Conservation (phyloP, 352 stramenopile genomes). For the Phytophthora pisi region DNA sequence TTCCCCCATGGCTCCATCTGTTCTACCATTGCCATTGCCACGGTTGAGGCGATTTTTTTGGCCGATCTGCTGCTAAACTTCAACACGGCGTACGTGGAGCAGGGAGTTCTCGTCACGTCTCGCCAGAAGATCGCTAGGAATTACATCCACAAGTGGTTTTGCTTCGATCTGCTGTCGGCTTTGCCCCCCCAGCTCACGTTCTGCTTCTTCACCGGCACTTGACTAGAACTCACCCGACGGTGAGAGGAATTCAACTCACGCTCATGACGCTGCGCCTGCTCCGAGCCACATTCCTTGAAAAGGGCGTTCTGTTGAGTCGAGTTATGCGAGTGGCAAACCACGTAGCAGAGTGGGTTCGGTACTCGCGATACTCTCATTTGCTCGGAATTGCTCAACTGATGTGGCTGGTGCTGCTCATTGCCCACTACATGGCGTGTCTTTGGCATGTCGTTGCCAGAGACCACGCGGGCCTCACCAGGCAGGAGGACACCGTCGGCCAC, state of each 20-base stretch:
- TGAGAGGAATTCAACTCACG: slow-evolving; percentile 2
- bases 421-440: slow-evolving; percentile 53
- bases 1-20: background rate
- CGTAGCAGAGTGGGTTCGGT: slow-evolving; percentile 30
- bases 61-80: slow-evolving; percentile 26
- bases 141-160: slow-evolving; percentile 12
- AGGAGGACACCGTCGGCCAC: background rate
- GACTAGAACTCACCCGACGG: background rate
- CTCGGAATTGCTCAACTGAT: slow-evolving; percentile 44
- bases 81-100: slow-evolving; percentile 21
- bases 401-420: slow-evolving; percentile 40
- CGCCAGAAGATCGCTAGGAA: slow-evolving; percentile 17
- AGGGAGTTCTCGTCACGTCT: slow-evolving; percentile 21
- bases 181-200: slow-evolving; percentile 9
- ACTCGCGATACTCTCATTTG: slow-evolving; percentile 38
- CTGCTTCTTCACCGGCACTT: background rate
- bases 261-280: slow-evolving; percentile 29
- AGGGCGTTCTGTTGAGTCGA: slow-evolving; percentile 12
- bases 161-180: slow-evolving; percentile 24
- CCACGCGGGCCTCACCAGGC: background rate
- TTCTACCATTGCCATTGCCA: background rate
- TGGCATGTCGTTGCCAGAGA: slow-evolving; percentile 39
- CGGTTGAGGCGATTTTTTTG: background rate
- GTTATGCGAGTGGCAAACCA: slow-evolving; percentile 28
- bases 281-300: slow-evolving; percentile 14